Conservation (phyloP, 2,329 filamentous ascomycete genomes). For the Aspergillus fructus region DNA sequence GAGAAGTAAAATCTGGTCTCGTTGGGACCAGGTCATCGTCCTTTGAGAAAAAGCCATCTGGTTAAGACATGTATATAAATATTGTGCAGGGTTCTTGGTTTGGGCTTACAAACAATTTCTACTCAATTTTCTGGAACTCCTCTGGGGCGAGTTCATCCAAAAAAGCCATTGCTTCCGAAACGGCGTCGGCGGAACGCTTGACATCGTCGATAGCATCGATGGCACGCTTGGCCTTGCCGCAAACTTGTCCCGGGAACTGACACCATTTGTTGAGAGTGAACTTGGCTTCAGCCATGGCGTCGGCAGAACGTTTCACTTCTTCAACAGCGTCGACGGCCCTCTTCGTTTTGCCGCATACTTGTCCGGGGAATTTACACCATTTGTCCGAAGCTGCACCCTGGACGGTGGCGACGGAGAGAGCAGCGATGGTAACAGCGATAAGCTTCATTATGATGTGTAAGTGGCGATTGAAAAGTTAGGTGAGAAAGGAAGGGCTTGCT, state of each 20-base stretch:
- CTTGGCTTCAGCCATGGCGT: slow-evolving; percentile 28
- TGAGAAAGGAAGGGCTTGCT: neutral
- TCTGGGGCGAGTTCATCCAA: slow-evolving; percentile 22
- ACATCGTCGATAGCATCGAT: slow-evolving; percentile 62
- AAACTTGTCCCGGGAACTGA: slow-evolving; percentile 32
- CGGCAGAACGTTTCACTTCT: slow-evolving; percentile 39
- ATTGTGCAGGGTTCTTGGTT: neutral
- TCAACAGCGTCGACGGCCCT: slow-evolving; percentile 67
- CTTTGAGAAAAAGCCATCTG: neutral
- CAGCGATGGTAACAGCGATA: slow-evolving; percentile 41
- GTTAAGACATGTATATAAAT: neutral
- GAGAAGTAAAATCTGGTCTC: too few relatives aligned
- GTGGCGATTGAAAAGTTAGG: slow-evolving; percentile 5
- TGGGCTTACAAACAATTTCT: neutral
- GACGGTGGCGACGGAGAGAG: slow-evolving; percentile 41
- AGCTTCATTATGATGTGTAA: slow-evolving; percentile 48
- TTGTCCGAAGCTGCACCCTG: slow-evolving; percentile 29
- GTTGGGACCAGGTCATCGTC: neutral
- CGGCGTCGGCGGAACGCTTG: slow-evolving; percentile 33
- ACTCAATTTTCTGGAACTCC: slow-evolving; percentile 8
- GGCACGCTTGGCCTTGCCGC: slow-evolving; percentile 64
- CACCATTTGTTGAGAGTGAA: slow-evolving; percentile 32
- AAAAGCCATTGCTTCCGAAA: slow-evolving; percentile 33
- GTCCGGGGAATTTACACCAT: slow-evolving; percentile 35
- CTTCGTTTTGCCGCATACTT: slow-evolving; percentile 57